Evolutionary conservation across 768 basidiomycete genomes (phyloP).

Genomic region (Boletus pseudopeckii): DNA sequence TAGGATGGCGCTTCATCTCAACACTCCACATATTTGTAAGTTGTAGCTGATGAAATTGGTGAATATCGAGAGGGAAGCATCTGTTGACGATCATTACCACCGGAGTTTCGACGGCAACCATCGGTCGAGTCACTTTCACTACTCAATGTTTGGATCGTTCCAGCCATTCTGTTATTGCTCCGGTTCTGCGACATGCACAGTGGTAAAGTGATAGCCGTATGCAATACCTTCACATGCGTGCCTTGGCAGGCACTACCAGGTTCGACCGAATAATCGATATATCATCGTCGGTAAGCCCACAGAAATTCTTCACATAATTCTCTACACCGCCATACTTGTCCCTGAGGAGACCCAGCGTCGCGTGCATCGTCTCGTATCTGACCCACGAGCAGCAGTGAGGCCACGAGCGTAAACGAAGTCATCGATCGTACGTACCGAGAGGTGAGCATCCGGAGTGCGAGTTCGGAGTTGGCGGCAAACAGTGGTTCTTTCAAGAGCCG

Average conservation of each 20-base stretch:
- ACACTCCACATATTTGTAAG: not conserved
- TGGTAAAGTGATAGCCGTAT: not conserved
- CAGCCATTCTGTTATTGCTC: not conserved
- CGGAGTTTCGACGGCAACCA: too few relatives aligned
- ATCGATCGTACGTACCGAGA: constrained; percentile 50
- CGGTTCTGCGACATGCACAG: not conserved
- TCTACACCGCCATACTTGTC: constrained; percentile 68
- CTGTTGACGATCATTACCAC: not conserved
- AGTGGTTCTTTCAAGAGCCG: constrained; percentile 68
- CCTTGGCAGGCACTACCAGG: constrained; percentile 39
- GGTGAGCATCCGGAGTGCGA: constrained; percentile 80
- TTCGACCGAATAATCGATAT: constrained; percentile 56
- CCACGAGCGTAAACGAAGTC: not conserved
- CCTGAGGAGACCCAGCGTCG: constrained; percentile 58
- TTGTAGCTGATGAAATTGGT: not conserved
- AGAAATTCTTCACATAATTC: constrained; percentile 52
- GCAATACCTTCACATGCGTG: constrained; percentile 25
- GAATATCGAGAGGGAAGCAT: not conserved
- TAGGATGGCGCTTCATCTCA: not conserved
- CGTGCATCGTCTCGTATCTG: constrained; percentile 75
- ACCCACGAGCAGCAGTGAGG: not conserved
- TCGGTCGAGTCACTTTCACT: not conserved
- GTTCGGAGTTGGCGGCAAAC: constrained; percentile 69
- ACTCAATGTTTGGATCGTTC: not conserved
- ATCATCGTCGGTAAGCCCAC: constrained; percentile 62